Base-by-base conservation (phyloP, 768 basidiomycete species). In the Boletus rubroflammeus region DNA sequence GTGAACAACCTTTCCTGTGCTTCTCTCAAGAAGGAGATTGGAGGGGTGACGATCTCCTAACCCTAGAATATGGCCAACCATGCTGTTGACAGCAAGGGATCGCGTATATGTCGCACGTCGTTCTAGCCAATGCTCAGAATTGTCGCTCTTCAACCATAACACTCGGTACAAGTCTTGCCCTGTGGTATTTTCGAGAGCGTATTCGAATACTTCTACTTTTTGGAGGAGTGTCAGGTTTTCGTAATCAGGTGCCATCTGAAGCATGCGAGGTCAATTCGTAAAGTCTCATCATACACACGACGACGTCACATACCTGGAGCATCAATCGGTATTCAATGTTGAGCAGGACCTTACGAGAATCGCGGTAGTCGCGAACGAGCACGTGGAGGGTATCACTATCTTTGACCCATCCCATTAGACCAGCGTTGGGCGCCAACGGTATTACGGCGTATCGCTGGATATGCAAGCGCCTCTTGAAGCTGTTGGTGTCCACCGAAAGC, bases 311-410 rank as follows among this genome's bases (percentile, higher is more conserved):
- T 42, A 90, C 93, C 80, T 99, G 97, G 7, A 98, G 83, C 90
- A 99, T 99, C 54, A 99, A 75, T n/a, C 95, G 86, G 66, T 98
- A 96, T 73, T 99, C 97, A 52, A 98, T 97, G 68, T 99, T 98
- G 54, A 98, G 80, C 17, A 98, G 76, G 26, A 99, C 94, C 74
- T 99, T 98, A 57, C 94, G 83, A 7, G 91, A 90, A 61, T 99
- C 97, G 53, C 97, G 87, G 63, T 96, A 96, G 66, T 97, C 93
- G 66, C 93, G 87, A 67, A 98, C 93, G 21, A 98, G 83, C 34
- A 98, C 92, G 63, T 98, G 97, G 15, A 98, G 77, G 2, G 97
- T 98, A 67, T 98, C 96, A 56, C 87, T 93, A 63, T 94, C 93
- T 63, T 88, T 86, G 5, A 98, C 93, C 94, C 96, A 98, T 34